phyloP scores from a whole-genome alignment of 2,329 filamentous ascomycete genomes.

The Xylaria sp. region DNA sequence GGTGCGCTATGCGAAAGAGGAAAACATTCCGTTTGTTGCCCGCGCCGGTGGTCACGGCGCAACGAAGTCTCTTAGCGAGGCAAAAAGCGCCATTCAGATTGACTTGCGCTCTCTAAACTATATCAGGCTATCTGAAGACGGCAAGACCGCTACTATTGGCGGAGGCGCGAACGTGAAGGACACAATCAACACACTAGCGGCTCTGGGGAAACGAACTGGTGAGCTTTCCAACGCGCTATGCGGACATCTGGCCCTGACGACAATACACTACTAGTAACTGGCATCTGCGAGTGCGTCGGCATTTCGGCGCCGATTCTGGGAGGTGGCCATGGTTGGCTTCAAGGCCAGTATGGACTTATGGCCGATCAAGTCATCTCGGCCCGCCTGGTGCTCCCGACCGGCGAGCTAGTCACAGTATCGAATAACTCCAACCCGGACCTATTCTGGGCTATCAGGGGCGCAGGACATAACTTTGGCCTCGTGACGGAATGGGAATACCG shows the following conservation, averaged over 20 bases:
- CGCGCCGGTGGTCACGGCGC: slow-evolving; percentile 43
- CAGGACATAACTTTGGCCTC: slow-evolving; percentile 41
- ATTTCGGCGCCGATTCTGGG: slow-evolving; percentile 56
- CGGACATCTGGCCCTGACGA: background rate
- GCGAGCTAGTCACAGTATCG: slow-evolving; percentile 37
- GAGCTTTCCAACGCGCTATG: background rate
- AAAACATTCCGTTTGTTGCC: slow-evolving; percentile 40
- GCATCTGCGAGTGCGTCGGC: slow-evolving; percentile 64
- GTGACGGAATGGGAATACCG: slow-evolving; percentile 37
- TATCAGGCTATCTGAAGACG: slow-evolving; percentile 44
- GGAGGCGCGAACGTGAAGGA: slow-evolving; percentile 47
- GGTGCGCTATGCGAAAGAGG: slow-evolving; percentile 37
- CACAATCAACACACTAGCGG: slow-evolving; percentile 44
- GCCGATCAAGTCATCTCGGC: slow-evolving; percentile 40
- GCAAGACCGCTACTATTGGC: slow-evolving; percentile 46
- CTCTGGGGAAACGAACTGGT: slow-evolving; percentile 45
- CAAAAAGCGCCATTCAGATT: slow-evolving; percentile 40
- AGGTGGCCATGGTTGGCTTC: slow-evolving; percentile 53
- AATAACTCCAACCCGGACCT: slow-evolving; percentile 44
- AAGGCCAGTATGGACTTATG: slow-evolving; percentile 38
- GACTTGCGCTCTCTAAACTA: slow-evolving; percentile 43
- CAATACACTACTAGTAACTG: slow-evolving; percentile 52
- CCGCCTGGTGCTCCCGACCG: slow-evolving; percentile 33
- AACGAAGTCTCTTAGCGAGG: slow-evolving; percentile 36
- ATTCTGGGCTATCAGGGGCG: slow-evolving; percentile 40